Percentiles rank a stretch among this genome's conserved stretches.
These are phyloP conservation scores for Xerocomus cyaneibrunnescens DNA, from an alignment of 1,284 basidiomycete species.

Conservation along the genomic window DNA sequence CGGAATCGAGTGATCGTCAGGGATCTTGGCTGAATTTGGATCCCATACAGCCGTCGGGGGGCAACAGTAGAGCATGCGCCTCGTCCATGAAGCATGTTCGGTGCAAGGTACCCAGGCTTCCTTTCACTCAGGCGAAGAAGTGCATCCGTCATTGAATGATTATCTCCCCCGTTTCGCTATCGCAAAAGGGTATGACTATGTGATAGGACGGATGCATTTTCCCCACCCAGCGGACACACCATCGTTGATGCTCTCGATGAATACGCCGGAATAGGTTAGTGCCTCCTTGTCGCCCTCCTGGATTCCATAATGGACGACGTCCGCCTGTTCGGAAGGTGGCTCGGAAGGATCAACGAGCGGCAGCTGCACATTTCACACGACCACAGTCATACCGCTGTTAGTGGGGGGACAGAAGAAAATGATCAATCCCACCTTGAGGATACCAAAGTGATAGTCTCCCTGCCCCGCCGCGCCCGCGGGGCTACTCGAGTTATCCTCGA, in stretches of 20 bases:
- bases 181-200: too few species aligned
- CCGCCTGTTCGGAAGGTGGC: constrained; percentile 44
- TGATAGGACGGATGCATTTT: constrained; percentile 1
- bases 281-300: constrained; percentile 57
- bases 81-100: constrained; percentile 27
- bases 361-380: constrained; percentile 38
- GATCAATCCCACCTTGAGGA: constrained; percentile 47
- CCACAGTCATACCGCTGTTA: background rate
- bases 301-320: constrained; percentile 57
- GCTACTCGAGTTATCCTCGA: constrained; percentile 43
- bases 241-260: constrained; percentile 42
- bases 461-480: constrained; percentile 44
- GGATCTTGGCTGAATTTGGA: constrained; percentile 21
- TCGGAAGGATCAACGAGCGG: constrained; percentile 52
- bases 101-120: too few species aligned
- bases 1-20: constrained; percentile 35
- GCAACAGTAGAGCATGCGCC: constrained; percentile 20
- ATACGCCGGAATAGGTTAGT: constrained; percentile 56
- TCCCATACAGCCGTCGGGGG: constrained; percentile 11
- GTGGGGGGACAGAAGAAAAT: background rate
- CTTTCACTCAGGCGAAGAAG: too few species aligned
- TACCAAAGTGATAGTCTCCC: constrained; percentile 59
- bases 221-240: constrained; percentile 10
- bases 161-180: too few species aligned
- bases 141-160: too few species aligned